phyloP scores from a whole-genome alignment of 1,284 basidiomycete genomes.

The Naganishia sp. region DNA sequence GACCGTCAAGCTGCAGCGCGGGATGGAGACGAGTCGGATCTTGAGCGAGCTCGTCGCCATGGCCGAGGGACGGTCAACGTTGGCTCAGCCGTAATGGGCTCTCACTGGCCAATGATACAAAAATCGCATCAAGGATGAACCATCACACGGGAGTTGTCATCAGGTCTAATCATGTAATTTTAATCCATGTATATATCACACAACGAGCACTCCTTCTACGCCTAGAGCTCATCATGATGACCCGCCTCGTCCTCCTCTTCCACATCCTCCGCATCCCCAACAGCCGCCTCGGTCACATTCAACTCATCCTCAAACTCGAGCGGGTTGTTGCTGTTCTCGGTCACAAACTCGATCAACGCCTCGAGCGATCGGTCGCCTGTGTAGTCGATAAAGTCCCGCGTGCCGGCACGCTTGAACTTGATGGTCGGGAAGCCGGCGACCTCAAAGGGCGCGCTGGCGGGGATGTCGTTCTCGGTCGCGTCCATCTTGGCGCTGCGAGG shows the following conservation, averaged over 20 bases:
- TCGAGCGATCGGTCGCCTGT: slow-evolving; percentile 88
- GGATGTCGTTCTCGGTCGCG: slow-evolving; percentile 94
- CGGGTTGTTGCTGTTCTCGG: slow-evolving; percentile 70
- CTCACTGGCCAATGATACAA: too few relatives aligned
- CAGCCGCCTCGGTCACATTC: slow-evolving; percentile 35
- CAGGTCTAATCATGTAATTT: too few relatives aligned
- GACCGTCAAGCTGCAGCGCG: slow-evolving; percentile 15
- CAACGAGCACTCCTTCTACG: background rate
- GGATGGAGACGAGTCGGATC: slow-evolving; percentile 16
- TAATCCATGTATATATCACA: background rate
- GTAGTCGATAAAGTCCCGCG: slow-evolving; percentile 84
- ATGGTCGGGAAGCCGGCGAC: slow-evolving; percentile 87
- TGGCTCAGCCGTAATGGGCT: background rate
- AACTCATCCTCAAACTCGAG: slow-evolving; percentile 36
- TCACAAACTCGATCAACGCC: slow-evolving; percentile 77
- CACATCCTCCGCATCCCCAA: slow-evolving; percentile 33
- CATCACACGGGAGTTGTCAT: too few relatives aligned
- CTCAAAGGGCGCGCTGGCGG: slow-evolving; percentile 80
- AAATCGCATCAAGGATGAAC: too few relatives aligned
- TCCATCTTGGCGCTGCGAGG: slow-evolving; percentile 89
- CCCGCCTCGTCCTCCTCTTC: slow-evolving; percentile 38
- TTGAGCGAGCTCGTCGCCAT: slow-evolving; percentile 20
- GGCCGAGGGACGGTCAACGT: slow-evolving; percentile 20
- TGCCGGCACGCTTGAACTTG: slow-evolving; percentile 93
- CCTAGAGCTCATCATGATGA: slow-evolving; percentile 52